phyloP scores from a whole-genome alignment of 768 basidiomycete species.

The Crepidotus variabilis region DNA sequence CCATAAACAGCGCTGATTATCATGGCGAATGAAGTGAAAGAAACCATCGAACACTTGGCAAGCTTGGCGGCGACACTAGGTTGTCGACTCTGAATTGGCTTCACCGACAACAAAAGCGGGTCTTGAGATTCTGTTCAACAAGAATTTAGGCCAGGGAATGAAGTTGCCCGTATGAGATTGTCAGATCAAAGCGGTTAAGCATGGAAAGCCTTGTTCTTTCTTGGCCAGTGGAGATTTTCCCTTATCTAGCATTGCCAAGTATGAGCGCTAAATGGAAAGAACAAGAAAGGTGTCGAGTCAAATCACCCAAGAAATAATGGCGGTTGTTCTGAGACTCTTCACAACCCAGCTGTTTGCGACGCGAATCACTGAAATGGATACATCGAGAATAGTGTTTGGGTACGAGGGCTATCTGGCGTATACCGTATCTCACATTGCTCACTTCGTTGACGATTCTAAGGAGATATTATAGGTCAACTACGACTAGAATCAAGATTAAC shows the following conservation, averaged over 20 bases:
- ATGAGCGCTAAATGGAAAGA: not conserved
- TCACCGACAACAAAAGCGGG: not conserved
- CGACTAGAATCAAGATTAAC: no score
- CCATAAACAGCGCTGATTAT: not conserved
- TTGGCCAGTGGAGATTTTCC: not conserved
- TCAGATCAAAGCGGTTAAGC: not conserved
- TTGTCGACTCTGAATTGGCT: not conserved
- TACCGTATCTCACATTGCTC: no score
- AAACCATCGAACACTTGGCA: not conserved
- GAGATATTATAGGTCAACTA: no score
- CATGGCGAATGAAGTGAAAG: not conserved
- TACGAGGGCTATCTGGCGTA: no score
- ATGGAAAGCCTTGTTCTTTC: not conserved
- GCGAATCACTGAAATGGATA: no score
- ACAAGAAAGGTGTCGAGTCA: no score
- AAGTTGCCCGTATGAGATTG: not conserved
- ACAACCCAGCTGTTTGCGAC: no score
- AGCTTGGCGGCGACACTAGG: constrained; percentile 7
- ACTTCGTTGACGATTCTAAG: no score
- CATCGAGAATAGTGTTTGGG: no score
- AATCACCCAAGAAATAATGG: no score
- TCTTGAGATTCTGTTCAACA: not conserved
- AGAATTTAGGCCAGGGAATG: not conserved
- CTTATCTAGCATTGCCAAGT: not conserved
- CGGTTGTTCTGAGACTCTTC: no score